Evolutionary conservation across 2,329 filamentous ascomycete genomes (phyloP), one percentile per base, ranked within the genome.

Genomic region (Xylariaceae sp.): DNA sequence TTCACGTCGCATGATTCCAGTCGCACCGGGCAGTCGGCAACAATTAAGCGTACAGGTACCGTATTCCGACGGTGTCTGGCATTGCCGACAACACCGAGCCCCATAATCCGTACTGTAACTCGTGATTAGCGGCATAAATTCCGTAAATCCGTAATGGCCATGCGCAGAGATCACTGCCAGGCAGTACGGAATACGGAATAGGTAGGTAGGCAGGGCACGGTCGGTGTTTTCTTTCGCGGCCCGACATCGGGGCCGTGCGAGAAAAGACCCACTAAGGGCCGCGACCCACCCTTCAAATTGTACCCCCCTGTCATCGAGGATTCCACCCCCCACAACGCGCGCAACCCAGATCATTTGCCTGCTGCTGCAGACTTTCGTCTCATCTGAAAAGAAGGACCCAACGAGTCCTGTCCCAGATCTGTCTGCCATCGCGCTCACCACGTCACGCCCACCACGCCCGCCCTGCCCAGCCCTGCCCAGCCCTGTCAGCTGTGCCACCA

Each of bases 241-340:
- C 42, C 42, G 42, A 45, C 42, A 45, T 13, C 42, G 42, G 42
- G 42, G 13, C 42, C 42, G 42, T 45, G 42, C 42, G 42, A 45
- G 42, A 45, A 45, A 45, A 45, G 37, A 45, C 13, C 42, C 42
- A n/a, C 42, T 45, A 11, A 45, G 13, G 42, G 10, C 42, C 13
- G 42, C 5, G 13, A n/a, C 42, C 42, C 42, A 45, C 13, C 42
- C n/a, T 45, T 11, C 42, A 45, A 39, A 45, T n/a, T 45, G 5
- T 5, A 51, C 55, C 67, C 64, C 67, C 68, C 65, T 69, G 65
- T 53, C 62, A 42, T 66, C 64, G 62, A 61, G 61, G 65, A 65
- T 62, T 65, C 55, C 65, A 68, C 67, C 65, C 68, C 68, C 68
- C 68, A 70, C 67, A 67, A 68, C 67, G 67, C 67, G 63, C 63